Base-by-base conservation (phyloP, 805 yeast genomes). In the Yarrowia keelungensis region DNA sequence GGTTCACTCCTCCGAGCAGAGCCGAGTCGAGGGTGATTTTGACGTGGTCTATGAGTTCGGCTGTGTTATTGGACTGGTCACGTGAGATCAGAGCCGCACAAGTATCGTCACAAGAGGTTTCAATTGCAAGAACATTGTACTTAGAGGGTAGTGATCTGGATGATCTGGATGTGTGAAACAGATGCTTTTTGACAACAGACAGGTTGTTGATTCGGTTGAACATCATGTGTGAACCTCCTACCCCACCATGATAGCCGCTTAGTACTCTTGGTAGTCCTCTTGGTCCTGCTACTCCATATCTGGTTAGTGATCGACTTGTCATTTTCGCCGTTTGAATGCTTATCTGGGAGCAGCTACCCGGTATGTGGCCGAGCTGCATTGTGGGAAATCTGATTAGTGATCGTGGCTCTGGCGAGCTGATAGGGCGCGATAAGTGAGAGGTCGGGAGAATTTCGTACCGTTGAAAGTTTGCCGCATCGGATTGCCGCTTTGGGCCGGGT, bases 81-180 rank as follows among this genome's bases (percentile, higher is more conserved):
- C 92, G 80, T 47, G 88, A 88, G 2, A 93, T 75, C 8, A 94
- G 79, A 0, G 97, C 90, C 1, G 92, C 94, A 73, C 98, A 92
- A 0, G 97, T 85, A 77, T 95, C 99, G 77, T 95, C 99, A 76
- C 99, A 95, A 0, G 97, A 91, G 0, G 97, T 86, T 75, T 95
- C 99, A 14, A 95, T 86, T 0, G 98, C 95, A 26, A 95, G 79
- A 0, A 93, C 95, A 58, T 70, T 72, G 68, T 74, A 74, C 50
- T 47, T 8, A 4, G 46, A n/a, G 19, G 46, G 46, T 15, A 42
- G 19, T 15, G 46, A 42, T 42, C 16, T 15, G 32, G 32, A 5
- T 26, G 32, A 26, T 26, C 32, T 26, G 32, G 32, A 26, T 26
- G 32, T 26, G 32, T 26, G 32, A 26, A 26, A 26, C 7, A 26